Base-by-base conservation (phyloP, 768 basidiomycete genomes). In the Polyporus arcularius region DNA sequence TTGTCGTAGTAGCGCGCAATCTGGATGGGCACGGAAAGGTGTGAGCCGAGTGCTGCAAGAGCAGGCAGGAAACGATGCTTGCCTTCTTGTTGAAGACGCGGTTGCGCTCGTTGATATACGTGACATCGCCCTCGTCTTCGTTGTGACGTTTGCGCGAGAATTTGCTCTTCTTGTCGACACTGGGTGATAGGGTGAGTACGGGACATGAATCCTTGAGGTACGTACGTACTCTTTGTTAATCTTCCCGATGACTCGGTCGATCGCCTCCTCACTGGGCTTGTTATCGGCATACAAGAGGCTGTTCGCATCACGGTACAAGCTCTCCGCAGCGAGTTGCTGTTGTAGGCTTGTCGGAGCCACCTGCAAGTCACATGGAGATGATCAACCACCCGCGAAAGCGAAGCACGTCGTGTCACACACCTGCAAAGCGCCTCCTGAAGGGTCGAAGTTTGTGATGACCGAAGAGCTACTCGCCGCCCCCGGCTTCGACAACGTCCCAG, bases 81-180 rank as follows among this genome's bases (percentile, higher is more conserved):
- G 88, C 92, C 89, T 96, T 97, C 78, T 94, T 95, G 85, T 98
- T 97, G 83, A 97, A 98, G 49, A 97, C 94, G 64, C 94, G 85
- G 75, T 98, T 96, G 75, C 90, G 89, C 75, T 98, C 94, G 80
- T 99, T 99, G 84, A 99, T 99, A 73, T 98, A 99, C 5, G 95
- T 98, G 74, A 99, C 92, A 67, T 98, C 96, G 55, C 92, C 95
- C 62, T 96, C 90, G 53, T 92, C 92, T 68, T 98, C 95, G 78
- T 96, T 94, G 73, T 84, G 66, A 82, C 85, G 82, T 76, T 96
- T 96, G 65, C 94, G 83, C 42, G 92, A 94, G 78, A 94, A 93
- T 70, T 91, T 95, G 70, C 84, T 80, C 73, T 92, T 90, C 79
- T 93, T 92, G 78, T 95, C 93, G 67, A 94, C 85, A 67, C 94